Conservation (phyloP, 2,329 filamentous ascomycete species). For the Aspergillus sp. region DNA sequence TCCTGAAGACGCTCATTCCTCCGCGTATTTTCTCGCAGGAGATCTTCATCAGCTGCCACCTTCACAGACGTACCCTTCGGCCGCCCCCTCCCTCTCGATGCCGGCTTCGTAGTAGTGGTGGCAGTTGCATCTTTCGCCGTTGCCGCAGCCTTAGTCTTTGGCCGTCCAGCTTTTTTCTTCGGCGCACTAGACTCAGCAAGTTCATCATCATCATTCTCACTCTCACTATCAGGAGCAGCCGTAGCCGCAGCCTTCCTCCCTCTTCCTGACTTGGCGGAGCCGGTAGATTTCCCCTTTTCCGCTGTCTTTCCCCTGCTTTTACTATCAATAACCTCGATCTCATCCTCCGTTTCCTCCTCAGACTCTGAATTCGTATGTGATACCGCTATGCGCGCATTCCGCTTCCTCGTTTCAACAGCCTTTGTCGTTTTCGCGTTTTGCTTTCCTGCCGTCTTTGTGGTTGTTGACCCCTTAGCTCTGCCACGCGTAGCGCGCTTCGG, state of each 20-base stretch:
- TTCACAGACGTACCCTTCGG: slow-evolving; percentile 27
- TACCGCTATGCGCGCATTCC: slow-evolving; percentile 8
- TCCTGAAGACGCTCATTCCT: slow-evolving; percentile 11
- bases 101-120: slow-evolving; percentile 12
- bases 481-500: slow-evolving; percentile 23
- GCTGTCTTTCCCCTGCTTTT: slow-evolving; percentile 9
- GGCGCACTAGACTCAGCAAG: slow-evolving; percentile 24
- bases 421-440: slow-evolving; percentile 11
- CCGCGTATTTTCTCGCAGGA: slow-evolving; percentile 16
- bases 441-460: slow-evolving; percentile 12
- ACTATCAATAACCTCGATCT: slow-evolving; percentile 19
- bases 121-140: neutral
- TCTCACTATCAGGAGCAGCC: slow-evolving; percentile 14
- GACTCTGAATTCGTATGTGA: slow-evolving; percentile 13
- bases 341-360: slow-evolving; percentile 27
- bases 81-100: slow-evolving; percentile 30
- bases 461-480: slow-evolving; percentile 16
- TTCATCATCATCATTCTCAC: slow-evolving; percentile 26
- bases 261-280: slow-evolving; percentile 2
- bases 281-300: slow-evolving; percentile 15
- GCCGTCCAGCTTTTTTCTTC: slow-evolving; percentile 23
- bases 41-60: slow-evolving; percentile 11
- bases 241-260: slow-evolving; percentile 11
- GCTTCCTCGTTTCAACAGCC: slow-evolving; percentile 15
- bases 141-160: slow-evolving; percentile 11